Percentiles rank a stretch among this genome's conserved stretches.
Evolutionary conservation across 345 rosid genomes (phyloP).

Genomic region (Corchorus olitorius): DNA sequence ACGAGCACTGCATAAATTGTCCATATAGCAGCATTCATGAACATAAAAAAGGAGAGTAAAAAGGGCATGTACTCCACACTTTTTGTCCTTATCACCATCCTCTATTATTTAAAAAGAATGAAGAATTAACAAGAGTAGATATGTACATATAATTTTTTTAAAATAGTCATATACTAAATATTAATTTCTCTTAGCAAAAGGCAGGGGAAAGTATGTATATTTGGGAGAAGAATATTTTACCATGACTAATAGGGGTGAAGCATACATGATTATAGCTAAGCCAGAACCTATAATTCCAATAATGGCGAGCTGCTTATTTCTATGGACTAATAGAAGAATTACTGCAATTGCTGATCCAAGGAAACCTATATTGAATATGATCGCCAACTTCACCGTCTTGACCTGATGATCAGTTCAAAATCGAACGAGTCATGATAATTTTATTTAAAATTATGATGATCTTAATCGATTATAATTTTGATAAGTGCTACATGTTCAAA

Average conservation of each 20-base stretch:
- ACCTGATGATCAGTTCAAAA: constrained; percentile 38
- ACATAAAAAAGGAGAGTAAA: constrained; percentile 40
- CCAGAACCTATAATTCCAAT: constrained; percentile 49
- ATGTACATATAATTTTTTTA: too few relatives aligned
- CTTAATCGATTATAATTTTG: too few relatives aligned
- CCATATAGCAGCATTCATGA: constrained; percentile 39
- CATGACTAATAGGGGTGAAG: constrained; percentile 52
- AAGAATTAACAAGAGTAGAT: too few relatives aligned
- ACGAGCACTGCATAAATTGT: constrained; percentile 32
- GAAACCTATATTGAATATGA: constrained; percentile 42
- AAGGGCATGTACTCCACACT: constrained; percentile 54
- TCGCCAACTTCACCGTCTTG: constrained; percentile 38
- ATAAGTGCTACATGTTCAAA: too few relatives aligned
- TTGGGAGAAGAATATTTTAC: constrained; percentile 26
- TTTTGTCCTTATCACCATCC: constrained; percentile 30
- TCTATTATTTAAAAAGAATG: constrained; percentile 16
- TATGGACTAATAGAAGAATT: constrained; percentile 43
- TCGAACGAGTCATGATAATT: neutral
- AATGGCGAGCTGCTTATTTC: constrained; percentile 31
- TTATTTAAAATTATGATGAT: too few relatives aligned
- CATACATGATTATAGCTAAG: constrained; percentile 53
- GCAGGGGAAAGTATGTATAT: neutral
- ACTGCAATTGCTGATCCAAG: constrained; percentile 43
- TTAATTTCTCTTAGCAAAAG: too few relatives aligned
- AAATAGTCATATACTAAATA: too few relatives aligned